Evolutionary conservation across 176 grass and related monocot genomes (phyloP).

Genomic region (Oryza rufipogon): DNA sequence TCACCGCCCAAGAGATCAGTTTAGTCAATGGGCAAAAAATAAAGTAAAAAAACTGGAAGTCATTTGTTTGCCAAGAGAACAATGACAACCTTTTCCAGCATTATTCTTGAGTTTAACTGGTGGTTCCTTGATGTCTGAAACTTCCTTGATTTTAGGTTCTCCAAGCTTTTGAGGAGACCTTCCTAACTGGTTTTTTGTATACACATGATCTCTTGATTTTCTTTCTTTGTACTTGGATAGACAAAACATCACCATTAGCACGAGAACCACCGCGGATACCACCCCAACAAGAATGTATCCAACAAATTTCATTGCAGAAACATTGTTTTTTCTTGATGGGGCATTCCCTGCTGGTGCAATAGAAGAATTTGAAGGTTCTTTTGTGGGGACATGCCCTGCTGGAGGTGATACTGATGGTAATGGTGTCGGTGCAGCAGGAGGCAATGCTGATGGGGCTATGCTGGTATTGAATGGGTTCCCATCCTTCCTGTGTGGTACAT

Average conservation of each 20-base stretch:
- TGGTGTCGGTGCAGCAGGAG: slow-evolving; percentile 39
- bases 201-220: slow-evolving; percentile 48
- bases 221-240: slow-evolving; percentile 82
- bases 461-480: slow-evolving; percentile 97
- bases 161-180: slow-evolving; percentile 50
- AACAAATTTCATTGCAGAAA: slow-evolving; percentile 64
- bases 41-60: not conserved
- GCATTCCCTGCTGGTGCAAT: slow-evolving; percentile 45
- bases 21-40: not conserved
- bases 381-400: slow-evolving; percentile 51
- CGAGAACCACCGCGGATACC: slow-evolving; percentile 60
- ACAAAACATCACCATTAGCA: slow-evolving; percentile 67
- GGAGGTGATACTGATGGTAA: slow-evolving; percentile 53
- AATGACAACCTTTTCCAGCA: slow-evolving; percentile 65
- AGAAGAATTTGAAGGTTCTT: slow-evolving; percentile 59
- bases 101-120: slow-evolving; percentile 55
- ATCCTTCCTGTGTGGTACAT: slow-evolving; percentile 71
- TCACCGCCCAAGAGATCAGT: not conserved
- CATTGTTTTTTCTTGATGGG: slow-evolving; percentile 47
- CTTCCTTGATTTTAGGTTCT: slow-evolving; percentile 64
- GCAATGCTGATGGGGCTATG: slow-evolving; percentile 71
- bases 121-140: slow-evolving; percentile 52
- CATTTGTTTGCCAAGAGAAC: slow-evolving; percentile 14
- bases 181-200: slow-evolving; percentile 54
- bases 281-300: slow-evolving; percentile 85